Evolutionary conservation across 2,329 filamentous ascomycete species (phyloP), one percentile per base, ranked within the genome.

Genomic region (Colletotrichum euphorbiae): DNA sequence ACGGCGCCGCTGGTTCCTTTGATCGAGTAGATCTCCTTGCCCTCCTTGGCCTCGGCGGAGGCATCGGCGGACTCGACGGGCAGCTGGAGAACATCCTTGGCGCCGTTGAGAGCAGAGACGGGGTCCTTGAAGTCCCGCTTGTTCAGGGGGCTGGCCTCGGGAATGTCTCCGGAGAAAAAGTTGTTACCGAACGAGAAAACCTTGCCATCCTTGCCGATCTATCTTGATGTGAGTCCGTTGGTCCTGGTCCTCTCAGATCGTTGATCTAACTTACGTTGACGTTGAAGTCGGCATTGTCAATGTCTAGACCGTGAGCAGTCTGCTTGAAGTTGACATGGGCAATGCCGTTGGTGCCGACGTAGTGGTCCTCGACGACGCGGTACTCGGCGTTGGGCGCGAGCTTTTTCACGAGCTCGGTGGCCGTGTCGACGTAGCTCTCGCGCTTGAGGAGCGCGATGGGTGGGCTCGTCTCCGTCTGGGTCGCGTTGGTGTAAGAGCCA

Each of bases 291-390:
- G 83, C 82, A 72, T 86, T 86, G 72, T 86, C 85, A 64, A 87
- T 82, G 65, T 86, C 85, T 12, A 87, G 73, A 3, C 81, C 84
- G 67, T 86, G 82, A 40, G 77, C 78, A 0, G 83, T 86, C 75
- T 87, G 85, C 77, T 84, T 85, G 77, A 86, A 85, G 75, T 85
- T 81, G 72, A 86, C 83, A 71, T 87, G 85, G 3, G 80, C 80
- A 66, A 87, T 78, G 13, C 84, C 84, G 70, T 85, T 86, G 67
- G 72, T 75, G 36, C 84, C 80, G 31, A 84, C 78, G 69, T 86
- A 86, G 71, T 81, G 78, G 72, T 85, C 83, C 12, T 78, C 73
- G 1, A 81, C 80, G 3, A 84, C 69, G 42, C 84, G 82, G 74
- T 85, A 87, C n/a, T 73, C 73, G 42, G 74, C 74, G 28, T 71